Evolutionary conservation across 2,329 filamentous ascomycete species (phyloP).

Genomic region (Neonectria magnoliae): DNA sequence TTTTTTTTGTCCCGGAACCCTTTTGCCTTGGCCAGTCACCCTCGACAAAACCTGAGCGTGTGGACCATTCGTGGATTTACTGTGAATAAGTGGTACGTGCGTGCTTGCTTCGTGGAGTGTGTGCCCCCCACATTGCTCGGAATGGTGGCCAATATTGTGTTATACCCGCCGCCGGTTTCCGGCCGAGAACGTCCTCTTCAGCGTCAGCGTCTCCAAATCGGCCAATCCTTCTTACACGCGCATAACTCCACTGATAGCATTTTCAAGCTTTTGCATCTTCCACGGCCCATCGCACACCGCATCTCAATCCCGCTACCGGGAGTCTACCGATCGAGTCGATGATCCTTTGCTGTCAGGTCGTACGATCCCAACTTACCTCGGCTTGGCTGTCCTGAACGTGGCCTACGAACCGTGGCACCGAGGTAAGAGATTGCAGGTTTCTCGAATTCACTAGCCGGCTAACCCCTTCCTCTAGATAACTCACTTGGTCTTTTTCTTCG

Average conservation of each 20-base stretch:
- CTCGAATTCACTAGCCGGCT: neutral
- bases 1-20: neutral
- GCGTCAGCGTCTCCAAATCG: neutral
- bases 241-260: neutral
- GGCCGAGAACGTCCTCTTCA: conserved; percentile 16
- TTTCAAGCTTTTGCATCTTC: neutral
- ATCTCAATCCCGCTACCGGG: neutral
- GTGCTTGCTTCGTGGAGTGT: neutral
- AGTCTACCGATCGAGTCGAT: neutral
- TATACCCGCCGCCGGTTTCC: conserved; percentile 14
- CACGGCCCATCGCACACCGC: neutral
- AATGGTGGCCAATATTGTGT: conserved; percentile 5
- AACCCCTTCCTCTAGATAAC: neutral
- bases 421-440: conserved; percentile 10
- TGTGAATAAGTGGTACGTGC: neutral
- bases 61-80: neutral
- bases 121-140: conserved; percentile 11
- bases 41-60: neutral
- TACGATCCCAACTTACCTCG: conserved; percentile 2
- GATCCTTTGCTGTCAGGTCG: neutral
- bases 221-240: conserved; percentile 1
- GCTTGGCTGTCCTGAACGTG: neutral
- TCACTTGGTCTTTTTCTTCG: neutral
- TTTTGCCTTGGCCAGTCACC: conserved; percentile 14
- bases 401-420: conserved; percentile 1